Percentiles rank a stretch among this genome's conserved stretches.
Evolutionary conservation across 768 basidiomycete genomes (phyloP).

Genomic region (Lactarius pseudohatsudake): DNA sequence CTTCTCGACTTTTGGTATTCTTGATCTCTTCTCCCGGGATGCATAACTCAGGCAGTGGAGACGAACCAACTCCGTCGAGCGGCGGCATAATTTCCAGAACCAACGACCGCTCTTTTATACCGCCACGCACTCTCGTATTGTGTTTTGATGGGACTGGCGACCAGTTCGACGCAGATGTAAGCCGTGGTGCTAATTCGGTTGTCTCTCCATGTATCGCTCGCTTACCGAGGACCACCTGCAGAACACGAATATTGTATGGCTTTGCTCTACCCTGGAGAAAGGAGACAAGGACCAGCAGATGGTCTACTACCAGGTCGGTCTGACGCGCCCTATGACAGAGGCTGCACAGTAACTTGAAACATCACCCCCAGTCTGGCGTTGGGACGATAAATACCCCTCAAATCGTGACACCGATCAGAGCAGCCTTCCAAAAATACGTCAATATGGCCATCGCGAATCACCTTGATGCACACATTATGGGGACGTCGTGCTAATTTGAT

Average conservation of each 20-base stretch:
- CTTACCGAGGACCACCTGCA: slow-evolving; percentile 30
- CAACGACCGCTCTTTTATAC: not conserved
- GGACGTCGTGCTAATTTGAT: slow-evolving; percentile 36
- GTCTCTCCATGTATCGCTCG: not conserved
- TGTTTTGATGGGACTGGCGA: slow-evolving; percentile 71
- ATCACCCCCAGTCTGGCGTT: slow-evolving; percentile 55
- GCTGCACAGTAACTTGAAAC: not conserved
- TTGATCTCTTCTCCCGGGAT: not conserved
- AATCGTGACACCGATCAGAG: slow-evolving; percentile 57
- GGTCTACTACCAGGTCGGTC: slow-evolving; percentile 69
- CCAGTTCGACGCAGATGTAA: slow-evolving; percentile 64
- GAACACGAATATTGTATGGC: slow-evolving; percentile 73
- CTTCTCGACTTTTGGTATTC: not conserved
- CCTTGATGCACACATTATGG: slow-evolving; percentile 69
- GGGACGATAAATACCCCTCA: slow-evolving; percentile 68
- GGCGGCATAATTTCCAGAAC: not conserved
- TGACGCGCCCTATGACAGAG: not conserved
- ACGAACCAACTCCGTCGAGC: not conserved
- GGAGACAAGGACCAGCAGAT: slow-evolving; percentile 59
- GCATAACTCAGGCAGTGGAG: not conserved
- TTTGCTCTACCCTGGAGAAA: slow-evolving; percentile 70
- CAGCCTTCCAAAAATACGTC: slow-evolving; percentile 53
- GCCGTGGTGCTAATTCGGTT: slow-evolving; percentile 26
- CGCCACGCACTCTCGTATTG: slow-evolving; percentile 54
- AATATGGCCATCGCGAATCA: slow-evolving; percentile 63